Evolutionary conservation across 768 basidiomycete genomes (phyloP), one percentile per base, ranked within the genome.

Genomic region (Termitomyces sp.): DNA sequence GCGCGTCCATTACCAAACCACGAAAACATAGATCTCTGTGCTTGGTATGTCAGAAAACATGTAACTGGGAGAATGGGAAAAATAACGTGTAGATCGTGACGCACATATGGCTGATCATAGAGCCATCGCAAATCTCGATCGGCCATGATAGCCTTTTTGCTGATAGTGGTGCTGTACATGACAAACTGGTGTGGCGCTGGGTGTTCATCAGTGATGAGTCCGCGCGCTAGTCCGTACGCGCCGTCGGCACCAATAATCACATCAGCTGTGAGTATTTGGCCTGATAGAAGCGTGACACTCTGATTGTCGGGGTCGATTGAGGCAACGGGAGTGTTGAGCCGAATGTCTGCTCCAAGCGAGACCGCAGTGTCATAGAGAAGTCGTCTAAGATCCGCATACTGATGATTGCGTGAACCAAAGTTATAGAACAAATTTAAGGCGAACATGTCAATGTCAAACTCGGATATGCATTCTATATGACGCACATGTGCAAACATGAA

Each of bases 191-290:
- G n/a, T 60, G 60, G 0, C 60, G 60, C 29, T 61, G 60, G 0
- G 51, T 63, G 26, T 48, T 60, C 51, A 15, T 61, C 58, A 24
- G 72, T 66, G 0, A 69, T 72, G 22, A 39, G 36, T 26, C 33
- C 16, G 22, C 57, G 57, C 16, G 51, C 15, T 16, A 58, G 33
- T 22, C 61, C 61, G 4, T 31, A n/a, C 1, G 46, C 42, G n/a
- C 85, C 85, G 60, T 85, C 85, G 1, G 84, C 83, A 26, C 84
- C 83, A 36, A 86, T 68, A 50, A 86, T 71, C 15, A 85, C 73
- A 63, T 86, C 78, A 13, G 76, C 80, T 6, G 57, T 65, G 13
- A 84, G 51, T 5, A 65, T 70, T 41, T 76, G 68, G 7, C 85
- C 84, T 5, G 69, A 71, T 16, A 67, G 71, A 1, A 77, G 61